Conservation (phyloP, 2,329 filamentous ascomycete species). For the Xylaria polymorpha region DNA sequence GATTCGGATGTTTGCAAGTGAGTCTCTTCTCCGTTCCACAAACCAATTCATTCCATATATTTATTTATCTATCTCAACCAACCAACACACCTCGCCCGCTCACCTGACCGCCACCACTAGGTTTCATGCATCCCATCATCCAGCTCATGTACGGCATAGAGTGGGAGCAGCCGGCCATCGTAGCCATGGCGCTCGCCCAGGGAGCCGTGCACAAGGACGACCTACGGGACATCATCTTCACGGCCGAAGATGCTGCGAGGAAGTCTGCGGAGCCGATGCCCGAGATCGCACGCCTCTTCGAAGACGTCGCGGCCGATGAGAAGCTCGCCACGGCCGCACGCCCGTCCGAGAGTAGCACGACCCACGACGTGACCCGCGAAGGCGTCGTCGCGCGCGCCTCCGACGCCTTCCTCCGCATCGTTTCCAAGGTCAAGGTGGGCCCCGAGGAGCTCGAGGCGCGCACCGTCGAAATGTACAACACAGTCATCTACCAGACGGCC, state of each 20-base stretch:
- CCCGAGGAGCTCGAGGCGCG: conserved; percentile 67
- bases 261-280: conserved; percentile 48
- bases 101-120: conserved; percentile 53
- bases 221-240: conserved; percentile 65
- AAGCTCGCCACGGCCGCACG: conserved; percentile 66
- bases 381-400: conserved; percentile 64
- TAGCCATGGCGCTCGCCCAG: conserved; percentile 84
- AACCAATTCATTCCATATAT: not conserved
- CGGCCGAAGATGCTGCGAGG: conserved; percentile 61
- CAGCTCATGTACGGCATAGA: conserved; percentile 88
- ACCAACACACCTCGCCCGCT: not conserved
- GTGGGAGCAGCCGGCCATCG: conserved; percentile 81
- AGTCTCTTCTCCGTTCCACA: conserved; percentile 31
- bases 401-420: conserved; percentile 71
- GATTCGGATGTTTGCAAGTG: conserved; percentile 73
- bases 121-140: conserved; percentile 82
- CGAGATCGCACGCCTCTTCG: conserved; percentile 69
- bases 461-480: conserved; percentile 75
- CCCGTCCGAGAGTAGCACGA: conserved; percentile 68
- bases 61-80: not conserved
- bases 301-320: conserved; percentile 66
- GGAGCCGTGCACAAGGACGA: conserved; percentile 74
- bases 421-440: conserved; percentile 67
- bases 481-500: conserved; percentile 61
- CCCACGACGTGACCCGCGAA: conserved; percentile 63